Evolutionary conservation across 2,329 filamentous ascomycete genomes (phyloP).

Genomic region (Fusarium sulawesiense): DNA sequence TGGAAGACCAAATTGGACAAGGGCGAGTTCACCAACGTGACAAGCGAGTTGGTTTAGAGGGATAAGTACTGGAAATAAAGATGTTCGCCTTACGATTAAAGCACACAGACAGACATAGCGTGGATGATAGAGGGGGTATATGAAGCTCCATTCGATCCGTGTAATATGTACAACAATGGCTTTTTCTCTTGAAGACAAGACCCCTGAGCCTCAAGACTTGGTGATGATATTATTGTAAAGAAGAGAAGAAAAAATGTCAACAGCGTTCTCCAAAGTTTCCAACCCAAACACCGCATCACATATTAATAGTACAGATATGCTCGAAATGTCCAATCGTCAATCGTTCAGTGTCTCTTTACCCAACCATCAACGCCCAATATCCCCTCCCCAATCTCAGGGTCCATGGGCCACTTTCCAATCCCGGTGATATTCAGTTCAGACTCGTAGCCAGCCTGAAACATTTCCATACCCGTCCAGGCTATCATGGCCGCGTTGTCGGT

Average conservation of each 20-base stretch:
- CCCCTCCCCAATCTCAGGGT: slow-evolving; percentile 68
- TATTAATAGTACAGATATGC: slow-evolving; percentile 7
- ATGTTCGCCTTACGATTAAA: slow-evolving; percentile 4
- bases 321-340: background rate
- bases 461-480: slow-evolving; percentile 91
- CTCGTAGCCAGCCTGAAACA: slow-evolving; percentile 83
- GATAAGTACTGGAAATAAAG: slow-evolving; percentile 11
- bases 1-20: slow-evolving; percentile 99
- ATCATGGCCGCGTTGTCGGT: slow-evolving; percentile 99
- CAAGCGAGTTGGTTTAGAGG: slow-evolving; percentile 73
- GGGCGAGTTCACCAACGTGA: slow-evolving; percentile 98
- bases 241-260: slow-evolving; percentile 18
- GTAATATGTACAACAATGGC: slow-evolving; percentile 47
- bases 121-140: slow-evolving; percentile 32
- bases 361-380: slow-evolving; percentile 71
- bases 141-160: slow-evolving; percentile 31
- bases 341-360: slow-evolving; percentile 46
- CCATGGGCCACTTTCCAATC: slow-evolving; percentile 79
- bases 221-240: slow-evolving; percentile 4
- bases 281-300: background rate
- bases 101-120: slow-evolving; percentile 11
- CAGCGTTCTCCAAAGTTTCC: slow-evolving; percentile 17
- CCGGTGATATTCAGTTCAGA: slow-evolving; percentile 70
- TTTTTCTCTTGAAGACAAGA: slow-evolving; percentile 42
- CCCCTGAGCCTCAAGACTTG: slow-evolving; percentile 8